Evolutionary conservation across 768 basidiomycete genomes (phyloP).

Genomic region (Clitopilus passeckerianus): DNA sequence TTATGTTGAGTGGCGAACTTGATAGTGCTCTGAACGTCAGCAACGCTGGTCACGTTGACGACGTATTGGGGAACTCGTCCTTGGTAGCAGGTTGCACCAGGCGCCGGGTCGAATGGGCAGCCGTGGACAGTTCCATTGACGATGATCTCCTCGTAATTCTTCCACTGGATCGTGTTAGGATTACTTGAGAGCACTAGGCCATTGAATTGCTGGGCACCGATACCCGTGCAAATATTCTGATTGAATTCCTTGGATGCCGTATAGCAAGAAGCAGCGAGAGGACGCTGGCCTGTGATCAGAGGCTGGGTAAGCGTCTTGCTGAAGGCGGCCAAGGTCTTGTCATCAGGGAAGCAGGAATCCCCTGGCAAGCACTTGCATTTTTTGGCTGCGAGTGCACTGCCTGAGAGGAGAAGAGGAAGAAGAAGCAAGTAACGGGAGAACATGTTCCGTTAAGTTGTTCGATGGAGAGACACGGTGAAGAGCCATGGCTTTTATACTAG

Average conservation of each 20-base stretch:
- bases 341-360: background rate
- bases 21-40: slow-evolving; percentile 34
- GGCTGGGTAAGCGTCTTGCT: slow-evolving; percentile 29
- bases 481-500: too few relatives aligned
- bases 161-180: slow-evolving; percentile 31
- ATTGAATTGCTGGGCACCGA: slow-evolving; percentile 20
- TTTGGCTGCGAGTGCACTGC: background rate
- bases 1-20: slow-evolving; percentile 29
- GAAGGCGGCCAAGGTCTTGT: background rate
- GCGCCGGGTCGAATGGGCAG: slow-evolving; percentile 42
- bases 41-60: slow-evolving; percentile 29
- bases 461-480: background rate
- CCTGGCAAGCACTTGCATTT: background rate
- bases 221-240: slow-evolving; percentile 20
- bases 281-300: slow-evolving; percentile 28
- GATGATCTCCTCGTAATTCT: slow-evolving; percentile 20
- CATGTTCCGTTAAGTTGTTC: background rate
- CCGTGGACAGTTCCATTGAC: slow-evolving; percentile 44
- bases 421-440: background rate
- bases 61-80: slow-evolving; percentile 34
- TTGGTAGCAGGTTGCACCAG: slow-evolving; percentile 33
- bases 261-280: slow-evolving; percentile 36
- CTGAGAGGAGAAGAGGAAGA: background rate
- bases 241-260: slow-evolving; percentile 23
- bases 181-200: slow-evolving; percentile 33